Percentiles rank a stretch among this genome's conserved stretches.
Evolutionary conservation across 768 basidiomycete genomes (phyloP).

Genomic region (Lentinus tigrinus): DNA sequence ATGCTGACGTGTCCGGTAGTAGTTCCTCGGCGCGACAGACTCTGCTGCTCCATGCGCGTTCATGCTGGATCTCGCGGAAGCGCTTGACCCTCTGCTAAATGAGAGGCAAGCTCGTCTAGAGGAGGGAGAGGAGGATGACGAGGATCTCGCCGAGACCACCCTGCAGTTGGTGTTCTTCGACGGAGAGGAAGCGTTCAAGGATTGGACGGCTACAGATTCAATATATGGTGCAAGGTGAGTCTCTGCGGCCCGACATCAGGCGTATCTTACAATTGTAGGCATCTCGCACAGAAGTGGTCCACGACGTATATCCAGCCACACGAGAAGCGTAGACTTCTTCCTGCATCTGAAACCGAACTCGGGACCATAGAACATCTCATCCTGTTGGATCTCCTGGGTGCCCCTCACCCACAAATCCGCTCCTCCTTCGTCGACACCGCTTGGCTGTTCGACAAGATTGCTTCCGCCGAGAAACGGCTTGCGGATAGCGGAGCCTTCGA

Average conservation of each 20-base stretch:
- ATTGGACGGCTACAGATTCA: slow-evolving; percentile 88
- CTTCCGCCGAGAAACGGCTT: slow-evolving; percentile 68
- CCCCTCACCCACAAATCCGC: slow-evolving; percentile 67
- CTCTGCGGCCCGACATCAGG: not conserved
- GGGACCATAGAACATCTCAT: slow-evolving; percentile 86
- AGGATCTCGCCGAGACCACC: slow-evolving; percentile 79
- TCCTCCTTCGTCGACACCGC: slow-evolving; percentile 87
- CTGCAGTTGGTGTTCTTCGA: slow-evolving; percentile 95
- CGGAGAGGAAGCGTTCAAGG: slow-evolving; percentile 93
- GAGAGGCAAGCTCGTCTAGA: slow-evolving; percentile 54
- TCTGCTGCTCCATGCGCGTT: slow-evolving; percentile 95
- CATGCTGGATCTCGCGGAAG: slow-evolving; percentile 88
- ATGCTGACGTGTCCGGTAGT: slow-evolving; percentile 14
- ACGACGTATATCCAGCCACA: slow-evolving; percentile 62
- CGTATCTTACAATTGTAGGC: slow-evolving; percentile 45
- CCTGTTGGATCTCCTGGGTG: slow-evolving; percentile 89
- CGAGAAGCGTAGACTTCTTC: slow-evolving; percentile 54
- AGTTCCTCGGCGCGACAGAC: slow-evolving; percentile 98
- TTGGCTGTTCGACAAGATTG: slow-evolving; percentile 87
- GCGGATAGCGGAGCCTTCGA: slow-evolving; percentile 62
- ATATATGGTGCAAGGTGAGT: slow-evolving; percentile 90
- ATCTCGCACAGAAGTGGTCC: slow-evolving; percentile 87
- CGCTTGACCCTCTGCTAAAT: slow-evolving; percentile 71
- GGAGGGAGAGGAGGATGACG: slow-evolving; percentile 63
- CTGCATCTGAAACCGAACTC: slow-evolving; percentile 56